phyloP scores from a whole-genome alignment of 1,139 yeast genomes.

The Yamadazyma sp. region DNA sequence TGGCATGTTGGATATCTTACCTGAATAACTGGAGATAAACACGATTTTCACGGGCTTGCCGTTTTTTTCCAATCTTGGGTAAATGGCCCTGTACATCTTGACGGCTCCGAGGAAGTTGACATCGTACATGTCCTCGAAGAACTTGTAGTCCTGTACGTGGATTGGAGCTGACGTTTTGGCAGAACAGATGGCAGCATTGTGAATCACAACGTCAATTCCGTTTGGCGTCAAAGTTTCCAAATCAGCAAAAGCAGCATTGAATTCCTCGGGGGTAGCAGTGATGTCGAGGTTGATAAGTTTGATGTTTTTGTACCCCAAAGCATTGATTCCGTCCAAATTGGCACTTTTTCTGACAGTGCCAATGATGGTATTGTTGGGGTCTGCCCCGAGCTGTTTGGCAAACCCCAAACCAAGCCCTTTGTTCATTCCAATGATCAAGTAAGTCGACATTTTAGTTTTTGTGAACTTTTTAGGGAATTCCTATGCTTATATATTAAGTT shows the following conservation, averaged over 20 bases:
- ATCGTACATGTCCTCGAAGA: too few species aligned
- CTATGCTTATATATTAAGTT: too few species aligned
- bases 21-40: constrained; percentile 25
- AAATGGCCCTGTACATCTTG: constrained; percentile 24
- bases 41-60: constrained; percentile 20
- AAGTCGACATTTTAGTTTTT: constrained; percentile 10
- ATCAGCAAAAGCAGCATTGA: constrained; percentile 6
- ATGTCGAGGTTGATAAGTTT: constrained; percentile 4
- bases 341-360: constrained; percentile 8
- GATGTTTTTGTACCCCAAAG: constrained; percentile 4
- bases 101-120: too few species aligned
- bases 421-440: constrained; percentile 9
- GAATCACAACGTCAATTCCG: constrained; percentile 7
- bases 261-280: not conserved
- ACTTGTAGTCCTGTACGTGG: constrained; percentile 18
- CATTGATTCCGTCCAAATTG: constrained; percentile 1
- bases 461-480: too few species aligned
- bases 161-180: not conserved
- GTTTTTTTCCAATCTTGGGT: constrained; percentile 20
- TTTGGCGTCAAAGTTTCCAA: constrained; percentile 3
- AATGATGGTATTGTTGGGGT: constrained; percentile 4
- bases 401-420: constrained; percentile 9
- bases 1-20: constrained; percentile 17
- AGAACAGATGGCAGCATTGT: constrained; percentile 6
- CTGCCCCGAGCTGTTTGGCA: constrained; percentile 4